A percentile compares a stretch with the other conserved stretches of the same genome.
Evolutionary conservation across 2,329 filamentous ascomycete species (phyloP).

Genomic region (Paecilomyces sp.): DNA sequence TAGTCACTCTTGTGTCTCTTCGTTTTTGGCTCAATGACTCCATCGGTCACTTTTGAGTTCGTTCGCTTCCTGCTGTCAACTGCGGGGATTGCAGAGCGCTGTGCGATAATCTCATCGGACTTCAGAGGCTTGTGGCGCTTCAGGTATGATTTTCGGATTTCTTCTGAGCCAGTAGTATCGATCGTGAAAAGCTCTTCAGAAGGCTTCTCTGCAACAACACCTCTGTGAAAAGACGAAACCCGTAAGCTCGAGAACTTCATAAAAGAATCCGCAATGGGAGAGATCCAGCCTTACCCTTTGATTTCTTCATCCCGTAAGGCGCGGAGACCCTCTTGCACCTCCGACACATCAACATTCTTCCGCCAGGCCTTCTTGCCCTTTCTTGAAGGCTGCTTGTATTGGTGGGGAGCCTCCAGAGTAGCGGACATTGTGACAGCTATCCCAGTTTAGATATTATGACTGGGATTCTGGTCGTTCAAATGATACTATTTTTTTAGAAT

Average conservation of each 20-base stretch:
- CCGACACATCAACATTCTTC: slow-evolving; percentile 91
- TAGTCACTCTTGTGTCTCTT: slow-evolving; percentile 75
- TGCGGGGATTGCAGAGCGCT: slow-evolving; percentile 73
- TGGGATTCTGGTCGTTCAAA: neutral
- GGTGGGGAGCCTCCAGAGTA: slow-evolving; percentile 57
- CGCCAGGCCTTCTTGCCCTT: slow-evolving; percentile 99
- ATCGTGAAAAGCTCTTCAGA: slow-evolving; percentile 80
- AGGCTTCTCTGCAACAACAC: slow-evolving; percentile 74
- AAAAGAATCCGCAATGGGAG: neutral
- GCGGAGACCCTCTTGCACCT: slow-evolving; percentile 75
- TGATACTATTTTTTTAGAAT: slow-evolving; percentile 13
- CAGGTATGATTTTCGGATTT: slow-evolving; percentile 57
- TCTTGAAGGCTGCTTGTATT: slow-evolving; percentile 80
- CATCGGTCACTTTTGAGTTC: slow-evolving; percentile 63
- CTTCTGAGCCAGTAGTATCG: slow-evolving; percentile 65
- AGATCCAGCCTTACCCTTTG: slow-evolving; percentile 56
- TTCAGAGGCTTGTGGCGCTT: slow-evolving; percentile 73
- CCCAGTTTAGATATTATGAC: slow-evolving; percentile 8
- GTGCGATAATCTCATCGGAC: slow-evolving; percentile 82
- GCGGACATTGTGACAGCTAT: slow-evolving; percentile 22
- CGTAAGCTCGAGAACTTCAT: slow-evolving; percentile 8
- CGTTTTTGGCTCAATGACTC: slow-evolving; percentile 56
- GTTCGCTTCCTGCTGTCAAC: slow-evolving; percentile 72
- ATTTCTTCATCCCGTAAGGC: slow-evolving; percentile 84
- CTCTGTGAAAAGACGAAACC: slow-evolving; percentile 45